Evolutionary conservation across 441 rosid species (phyloP), one percentile per base, ranked within the genome.

Genomic region (Populus hybrid): DNA sequence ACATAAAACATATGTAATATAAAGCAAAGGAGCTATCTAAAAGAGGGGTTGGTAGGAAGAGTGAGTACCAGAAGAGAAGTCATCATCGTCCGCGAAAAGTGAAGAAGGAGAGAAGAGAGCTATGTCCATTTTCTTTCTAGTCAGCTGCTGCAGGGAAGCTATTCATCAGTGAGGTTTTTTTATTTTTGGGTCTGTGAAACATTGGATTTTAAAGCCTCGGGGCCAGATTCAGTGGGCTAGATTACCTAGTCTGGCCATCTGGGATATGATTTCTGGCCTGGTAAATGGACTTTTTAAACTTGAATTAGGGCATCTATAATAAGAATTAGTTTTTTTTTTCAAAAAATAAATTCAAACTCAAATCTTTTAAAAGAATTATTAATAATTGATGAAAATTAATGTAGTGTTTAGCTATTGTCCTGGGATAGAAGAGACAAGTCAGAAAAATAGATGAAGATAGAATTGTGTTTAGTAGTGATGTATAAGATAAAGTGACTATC

Each of bases 61-160:
- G 66, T 64, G 38, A 80, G 70, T 79, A 35, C 16, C 64, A 74
- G 23, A 80, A n/a, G 90, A 81, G 74, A 83, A 75, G 69, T 85
- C 91, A 67, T 31, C 70, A n/a, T 74, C 81, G 67, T 76, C 95
- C 74, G 89, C 90, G 83, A 92, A 95, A 56, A 95, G 97, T 11
- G 95, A 86, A 38, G 97, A 89, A 26, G 97, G 92, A 24, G 98
- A 95, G 87, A 95, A 92, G 71, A 92, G 89, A 70, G 99, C 97
- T 59, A 89, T 90, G 87, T 95, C 99, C 99, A 93, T 95, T 74
- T 28, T 77, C 64, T 14, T 66, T 26, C 56, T 14, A 3, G 56
- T 45, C 56, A 45, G 56, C 56, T 45, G 56, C 56, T 45, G 56
- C 18, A 14, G 6, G 20, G 18, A 11, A 45, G 5, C 12, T 14